Percentiles rank a stretch among this genome's conserved stretches.
phyloP scores from a whole-genome alignment of 2,329 filamentous ascomycete species.

The Colletotrichum magnum region DNA sequence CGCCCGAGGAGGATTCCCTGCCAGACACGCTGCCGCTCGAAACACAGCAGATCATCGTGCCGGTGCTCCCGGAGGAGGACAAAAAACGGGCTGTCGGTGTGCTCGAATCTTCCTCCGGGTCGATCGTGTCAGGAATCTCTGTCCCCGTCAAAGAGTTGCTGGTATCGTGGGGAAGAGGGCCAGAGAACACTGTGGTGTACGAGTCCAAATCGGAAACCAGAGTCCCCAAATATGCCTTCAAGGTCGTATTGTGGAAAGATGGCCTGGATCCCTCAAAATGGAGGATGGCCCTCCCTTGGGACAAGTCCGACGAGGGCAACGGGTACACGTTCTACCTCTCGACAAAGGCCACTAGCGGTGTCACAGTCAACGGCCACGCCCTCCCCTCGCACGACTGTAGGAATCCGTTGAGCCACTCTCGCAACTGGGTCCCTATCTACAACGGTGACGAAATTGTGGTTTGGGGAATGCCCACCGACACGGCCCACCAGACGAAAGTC shows the following conservation, averaged over 20 bases:
- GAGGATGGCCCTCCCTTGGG: slow-evolving; percentile 60
- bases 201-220: slow-evolving; percentile 73
- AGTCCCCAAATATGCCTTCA: slow-evolving; percentile 86
- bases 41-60: slow-evolving; percentile 51
- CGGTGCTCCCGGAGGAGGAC: slow-evolving; percentile 48
- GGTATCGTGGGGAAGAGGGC: slow-evolving; percentile 83
- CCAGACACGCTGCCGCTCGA: slow-evolving; percentile 55
- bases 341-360: slow-evolving; percentile 82
- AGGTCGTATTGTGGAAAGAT: slow-evolving; percentile 81
- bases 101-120: slow-evolving; percentile 76
- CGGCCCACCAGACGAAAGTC: slow-evolving; percentile 58
- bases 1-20: slow-evolving; percentile 46
- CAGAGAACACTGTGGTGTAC: slow-evolving; percentile 78
- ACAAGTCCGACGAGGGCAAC: slow-evolving; percentile 58
- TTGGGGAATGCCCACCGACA: slow-evolving; percentile 66
- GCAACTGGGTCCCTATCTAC: slow-evolving; percentile 77
- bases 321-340: slow-evolving; percentile 81
- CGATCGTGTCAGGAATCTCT: slow-evolving; percentile 73
- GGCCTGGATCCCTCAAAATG: slow-evolving; percentile 73
- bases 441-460: slow-evolving; percentile 84
- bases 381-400: slow-evolving; percentile 71
- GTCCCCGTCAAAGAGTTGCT: slow-evolving; percentile 77
- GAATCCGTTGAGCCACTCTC: slow-evolving; percentile 68
- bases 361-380: slow-evolving; percentile 81
- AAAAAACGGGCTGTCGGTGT: slow-evolving; percentile 70